Evolutionary conservation across 1,284 basidiomycete species (phyloP).

Genomic region (Cutaneotrichosporon cyanovorans): DNA sequence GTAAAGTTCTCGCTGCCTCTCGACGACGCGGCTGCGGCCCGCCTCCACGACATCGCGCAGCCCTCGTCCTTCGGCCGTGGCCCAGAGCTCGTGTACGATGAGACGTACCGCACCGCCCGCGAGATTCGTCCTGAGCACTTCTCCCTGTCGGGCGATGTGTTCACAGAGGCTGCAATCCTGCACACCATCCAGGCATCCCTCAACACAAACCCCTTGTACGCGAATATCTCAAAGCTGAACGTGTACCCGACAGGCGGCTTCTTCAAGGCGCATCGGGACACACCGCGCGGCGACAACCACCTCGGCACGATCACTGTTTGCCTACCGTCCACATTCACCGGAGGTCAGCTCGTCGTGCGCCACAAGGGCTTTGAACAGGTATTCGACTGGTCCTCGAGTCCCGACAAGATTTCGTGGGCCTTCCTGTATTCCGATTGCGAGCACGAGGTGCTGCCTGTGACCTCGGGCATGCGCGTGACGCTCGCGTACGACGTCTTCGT

Average conservation of each 20-base stretch:
- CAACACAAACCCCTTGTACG: neutral
- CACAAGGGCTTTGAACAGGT: constrained; percentile 5
- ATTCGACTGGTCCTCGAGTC: constrained; percentile 10
- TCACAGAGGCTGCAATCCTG: constrained; percentile 6
- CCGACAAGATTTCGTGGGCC: too few species aligned
- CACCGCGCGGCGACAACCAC: constrained; percentile 1
- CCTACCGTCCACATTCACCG: constrained; percentile 17
- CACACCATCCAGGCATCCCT: constrained; percentile 2
- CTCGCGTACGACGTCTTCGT: constrained; percentile 45
- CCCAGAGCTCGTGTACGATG: constrained; percentile 10
- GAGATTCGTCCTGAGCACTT: constrained; percentile 21
- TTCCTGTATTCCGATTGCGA: constrained; percentile 49
- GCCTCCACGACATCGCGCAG: neutral
- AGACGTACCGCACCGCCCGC: constrained; percentile 15
- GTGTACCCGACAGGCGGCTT: neutral
- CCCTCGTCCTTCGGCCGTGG: neutral
- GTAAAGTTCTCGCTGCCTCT: neutral
- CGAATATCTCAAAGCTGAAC: constrained; percentile 7
- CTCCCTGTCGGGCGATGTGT: constrained; percentile 11
- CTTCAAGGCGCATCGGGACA: constrained; percentile 8
- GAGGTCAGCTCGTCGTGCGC: constrained; percentile 23
- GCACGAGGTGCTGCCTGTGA: constrained; percentile 48
- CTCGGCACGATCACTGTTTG: constrained; percentile 20
- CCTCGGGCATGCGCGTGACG: constrained; percentile 47
- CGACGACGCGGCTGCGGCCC: neutral